These are phyloP conservation scores for Marsdenia floribunda DNA, from an alignment of 257 asterid species.

Conservation along the genomic window DNA sequence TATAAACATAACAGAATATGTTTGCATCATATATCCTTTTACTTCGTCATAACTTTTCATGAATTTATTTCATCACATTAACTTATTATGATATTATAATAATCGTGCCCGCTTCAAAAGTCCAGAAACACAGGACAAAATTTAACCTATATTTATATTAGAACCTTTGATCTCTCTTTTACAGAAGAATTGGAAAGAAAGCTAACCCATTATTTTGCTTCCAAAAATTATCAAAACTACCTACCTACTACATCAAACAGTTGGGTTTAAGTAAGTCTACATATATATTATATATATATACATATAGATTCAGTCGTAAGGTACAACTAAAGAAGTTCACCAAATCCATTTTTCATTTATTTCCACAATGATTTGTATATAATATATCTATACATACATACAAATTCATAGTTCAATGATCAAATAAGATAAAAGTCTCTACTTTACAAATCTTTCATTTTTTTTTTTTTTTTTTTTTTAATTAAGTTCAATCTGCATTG, in stretches of 20 bases:
- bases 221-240: slow-evolving; percentile 1
- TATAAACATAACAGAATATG: not conserved
- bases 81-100: too few relatives aligned
- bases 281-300: not conserved
- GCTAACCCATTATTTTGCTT: not conserved
- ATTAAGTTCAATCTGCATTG: not conserved
- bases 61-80: too few relatives aligned
- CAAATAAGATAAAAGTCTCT: not conserved
- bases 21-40: not conserved
- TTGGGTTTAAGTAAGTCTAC: not conserved
- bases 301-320: slow-evolving; percentile 5
- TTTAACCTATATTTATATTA: not conserved
- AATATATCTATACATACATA: not conserved
- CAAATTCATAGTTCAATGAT: not conserved
- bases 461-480: not conserved
- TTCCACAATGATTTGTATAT: not conserved
- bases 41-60: not conserved
- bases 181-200: not conserved
- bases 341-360: slow-evolving; percentile 11
- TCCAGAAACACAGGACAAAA: not conserved
- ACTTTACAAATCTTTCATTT: not conserved
- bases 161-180: not conserved
- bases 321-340: slow-evolving; percentile 19
- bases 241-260: slow-evolving; percentile 11
- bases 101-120: not conserved